phyloP scores from a whole-genome alignment of 2,329 filamentous ascomycete species.

The Cladosporium halotolerans region DNA sequence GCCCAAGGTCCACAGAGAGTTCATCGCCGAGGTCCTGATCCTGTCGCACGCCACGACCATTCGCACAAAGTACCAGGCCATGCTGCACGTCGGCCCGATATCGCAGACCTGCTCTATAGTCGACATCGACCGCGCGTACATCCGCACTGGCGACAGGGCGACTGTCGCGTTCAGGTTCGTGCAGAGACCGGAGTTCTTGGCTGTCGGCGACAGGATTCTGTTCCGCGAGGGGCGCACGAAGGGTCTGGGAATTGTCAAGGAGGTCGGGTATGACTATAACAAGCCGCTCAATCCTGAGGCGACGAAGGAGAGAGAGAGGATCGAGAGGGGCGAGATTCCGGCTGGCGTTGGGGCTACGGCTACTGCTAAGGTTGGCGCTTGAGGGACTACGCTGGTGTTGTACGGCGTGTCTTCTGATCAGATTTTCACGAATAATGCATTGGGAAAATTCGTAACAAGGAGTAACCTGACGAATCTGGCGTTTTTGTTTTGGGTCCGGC shows the following conservation, averaged over 20 bases:
- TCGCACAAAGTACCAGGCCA: conserved; percentile 93
- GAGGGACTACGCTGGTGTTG: not conserved
- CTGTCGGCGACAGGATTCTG: conserved; percentile 78
- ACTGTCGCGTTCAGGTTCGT: conserved; percentile 92
- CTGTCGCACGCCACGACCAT: conserved; percentile 95
- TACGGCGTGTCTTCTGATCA: not conserved
- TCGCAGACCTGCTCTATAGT: conserved; percentile 96
- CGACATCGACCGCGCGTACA: conserved; percentile 92
- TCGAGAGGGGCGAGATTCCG: conserved; percentile 7
- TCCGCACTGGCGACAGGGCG: conserved; percentile 89
- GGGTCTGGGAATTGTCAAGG: conserved; percentile 89
- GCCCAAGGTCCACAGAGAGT: conserved; percentile 50
- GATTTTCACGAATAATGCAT: conserved; percentile 1
- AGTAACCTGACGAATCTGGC: too few species aligned
- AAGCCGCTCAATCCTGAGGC: conserved; percentile 39
- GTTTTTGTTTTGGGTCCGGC: too few species aligned
- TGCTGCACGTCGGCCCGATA: conserved; percentile 93
- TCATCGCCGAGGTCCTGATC: conserved; percentile 73
- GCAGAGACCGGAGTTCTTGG: conserved; percentile 86
- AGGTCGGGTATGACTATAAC: conserved; percentile 73
- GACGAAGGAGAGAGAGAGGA: conserved; percentile 19
- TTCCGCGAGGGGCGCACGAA: conserved; percentile 95
- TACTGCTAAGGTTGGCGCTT: conserved; percentile 8
- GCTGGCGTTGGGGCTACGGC: conserved; percentile 5
- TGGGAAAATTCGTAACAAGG: too few species aligned